Percentiles rank a stretch among this genome's conserved stretches.
These are phyloP conservation scores for Brassica juncea DNA, from an alignment of 345 rosid species.

Conservation along the genomic window DNA sequence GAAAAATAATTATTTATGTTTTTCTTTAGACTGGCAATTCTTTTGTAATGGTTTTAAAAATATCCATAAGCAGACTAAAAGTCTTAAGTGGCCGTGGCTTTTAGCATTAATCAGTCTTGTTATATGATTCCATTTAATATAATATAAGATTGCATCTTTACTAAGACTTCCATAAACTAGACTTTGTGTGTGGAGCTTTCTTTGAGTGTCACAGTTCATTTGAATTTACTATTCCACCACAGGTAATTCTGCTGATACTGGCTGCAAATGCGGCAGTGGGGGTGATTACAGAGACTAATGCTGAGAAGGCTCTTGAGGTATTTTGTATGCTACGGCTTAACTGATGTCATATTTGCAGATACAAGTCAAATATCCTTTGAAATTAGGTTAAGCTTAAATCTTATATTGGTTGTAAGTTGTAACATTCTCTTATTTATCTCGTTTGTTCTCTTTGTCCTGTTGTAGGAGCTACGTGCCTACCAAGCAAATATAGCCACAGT, in stretches of 20 bases:
- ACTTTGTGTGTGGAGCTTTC: slow-evolving; percentile 1
- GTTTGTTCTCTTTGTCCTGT: slow-evolving; percentile 23
- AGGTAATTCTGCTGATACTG: slow-evolving; percentile 95
- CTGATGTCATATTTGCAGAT: slow-evolving; percentile 2
- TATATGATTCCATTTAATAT: not conserved
- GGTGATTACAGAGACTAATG: slow-evolving; percentile 98
- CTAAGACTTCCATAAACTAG: slow-evolving; percentile 6
- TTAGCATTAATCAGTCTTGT: not conserved
- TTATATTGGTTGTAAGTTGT: slow-evolving; percentile 8
- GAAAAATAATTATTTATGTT: not conserved
- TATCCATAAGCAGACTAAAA: slow-evolving; percentile 2
- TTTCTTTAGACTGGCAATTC: not conserved
- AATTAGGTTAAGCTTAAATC: not conserved
- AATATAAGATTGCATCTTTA: not conserved
- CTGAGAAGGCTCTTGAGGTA: slow-evolving; percentile 98
- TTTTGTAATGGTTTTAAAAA: not conserved
- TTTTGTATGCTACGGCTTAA: slow-evolving; percentile 23
- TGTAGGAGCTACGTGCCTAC: slow-evolving; percentile 95
- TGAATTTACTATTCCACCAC: slow-evolving; percentile 20
- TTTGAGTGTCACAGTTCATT: slow-evolving; percentile 17
- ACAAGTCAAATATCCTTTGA: not conserved
- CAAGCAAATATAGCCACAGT: slow-evolving; percentile 98
- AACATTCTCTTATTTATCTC: slow-evolving; percentile 12
- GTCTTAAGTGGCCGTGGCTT: slow-evolving; percentile 5
- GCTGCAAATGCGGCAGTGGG: slow-evolving; percentile 99